Evolutionary conservation across 768 basidiomycete species (phyloP).

Genomic region (Stropharia rugosoannulata): DNA sequence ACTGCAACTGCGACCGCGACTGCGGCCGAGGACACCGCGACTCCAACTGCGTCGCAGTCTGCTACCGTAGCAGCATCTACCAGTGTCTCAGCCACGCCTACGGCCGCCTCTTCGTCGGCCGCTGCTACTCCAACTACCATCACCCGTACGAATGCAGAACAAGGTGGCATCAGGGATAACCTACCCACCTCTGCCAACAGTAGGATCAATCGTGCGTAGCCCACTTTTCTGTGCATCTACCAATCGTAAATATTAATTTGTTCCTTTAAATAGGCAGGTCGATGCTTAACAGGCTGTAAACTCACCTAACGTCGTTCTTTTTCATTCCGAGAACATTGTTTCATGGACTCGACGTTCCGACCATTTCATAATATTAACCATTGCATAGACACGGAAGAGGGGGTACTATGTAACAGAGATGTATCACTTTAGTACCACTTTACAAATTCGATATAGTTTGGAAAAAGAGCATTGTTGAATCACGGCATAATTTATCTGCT

Average conservation of each 20-base stretch:
- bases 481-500: too few relatives aligned
- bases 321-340: too few relatives aligned
- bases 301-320: too few relatives aligned
- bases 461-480: background rate
- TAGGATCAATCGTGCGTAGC: background rate
- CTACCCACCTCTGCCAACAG: background rate
- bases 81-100: too few relatives aligned
- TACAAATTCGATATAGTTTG: background rate
- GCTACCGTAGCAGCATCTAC: too few relatives aligned
- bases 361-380: background rate
- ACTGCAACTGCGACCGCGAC: background rate
- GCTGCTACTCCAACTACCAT: background rate
- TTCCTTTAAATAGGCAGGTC: too few relatives aligned
- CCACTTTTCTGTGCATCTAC: background rate
- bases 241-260: too few relatives aligned
- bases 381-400: background rate
- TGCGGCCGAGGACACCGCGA: background rate
- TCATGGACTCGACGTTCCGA: too few relatives aligned
- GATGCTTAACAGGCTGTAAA: too few relatives aligned
- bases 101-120: background rate
- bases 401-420: background rate
- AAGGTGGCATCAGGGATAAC: background rate
- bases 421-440: background rate
- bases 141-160: background rate
- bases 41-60: background rate